phyloP scores from a whole-genome alignment of 2,329 filamentous ascomycete species.

The Hymenoscyphus albidus region DNA sequence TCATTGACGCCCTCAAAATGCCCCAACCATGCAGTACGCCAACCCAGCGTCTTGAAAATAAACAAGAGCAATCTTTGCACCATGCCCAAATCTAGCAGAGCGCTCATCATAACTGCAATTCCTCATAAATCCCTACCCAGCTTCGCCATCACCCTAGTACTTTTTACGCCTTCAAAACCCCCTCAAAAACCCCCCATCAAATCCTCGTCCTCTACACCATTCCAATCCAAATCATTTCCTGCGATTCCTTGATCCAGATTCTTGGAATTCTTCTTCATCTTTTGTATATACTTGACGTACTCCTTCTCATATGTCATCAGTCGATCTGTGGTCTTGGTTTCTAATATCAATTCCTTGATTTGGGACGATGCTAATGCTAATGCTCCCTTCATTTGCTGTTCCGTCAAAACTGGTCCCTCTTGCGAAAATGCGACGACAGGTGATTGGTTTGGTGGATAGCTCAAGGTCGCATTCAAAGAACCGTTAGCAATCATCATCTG shows the following conservation, averaged over 20 bases:
- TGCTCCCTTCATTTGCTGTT: conserved; percentile 48
- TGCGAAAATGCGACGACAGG: conserved; percentile 51
- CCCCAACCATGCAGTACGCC: conserved; percentile 4
- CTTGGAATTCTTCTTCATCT: conserved; percentile 35
- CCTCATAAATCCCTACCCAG: not conserved
- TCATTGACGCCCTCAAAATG: conserved; percentile 4
- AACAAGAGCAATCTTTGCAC: conserved; percentile 2
- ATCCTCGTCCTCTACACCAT: conserved; percentile 33
- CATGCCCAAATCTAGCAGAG: conserved; percentile 2
- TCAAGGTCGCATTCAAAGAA: conserved; percentile 51
- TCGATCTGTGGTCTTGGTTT: conserved; percentile 51
- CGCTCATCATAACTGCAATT: conserved; percentile 5
- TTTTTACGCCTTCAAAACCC: not conserved
- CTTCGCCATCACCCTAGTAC: conserved; percentile 3
- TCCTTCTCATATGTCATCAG: conserved; percentile 54
- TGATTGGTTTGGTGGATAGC: conserved; percentile 40
- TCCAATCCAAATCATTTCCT: conserved; percentile 25
- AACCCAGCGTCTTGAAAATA: not conserved
- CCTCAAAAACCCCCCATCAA: conserved; percentile 28
- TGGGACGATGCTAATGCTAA: conserved; percentile 41
- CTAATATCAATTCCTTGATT: conserved; percentile 44
- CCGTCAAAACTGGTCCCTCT: conserved; percentile 42
- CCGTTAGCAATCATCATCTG: conserved; percentile 52
- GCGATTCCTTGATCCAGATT: conserved; percentile 13
- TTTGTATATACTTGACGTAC: conserved; percentile 47